Percentiles rank a stretch among this genome's conserved stretches.
phyloP scores from a whole-genome alignment of 768 basidiomycete genomes.

The Coprinopsis sp. region DNA sequence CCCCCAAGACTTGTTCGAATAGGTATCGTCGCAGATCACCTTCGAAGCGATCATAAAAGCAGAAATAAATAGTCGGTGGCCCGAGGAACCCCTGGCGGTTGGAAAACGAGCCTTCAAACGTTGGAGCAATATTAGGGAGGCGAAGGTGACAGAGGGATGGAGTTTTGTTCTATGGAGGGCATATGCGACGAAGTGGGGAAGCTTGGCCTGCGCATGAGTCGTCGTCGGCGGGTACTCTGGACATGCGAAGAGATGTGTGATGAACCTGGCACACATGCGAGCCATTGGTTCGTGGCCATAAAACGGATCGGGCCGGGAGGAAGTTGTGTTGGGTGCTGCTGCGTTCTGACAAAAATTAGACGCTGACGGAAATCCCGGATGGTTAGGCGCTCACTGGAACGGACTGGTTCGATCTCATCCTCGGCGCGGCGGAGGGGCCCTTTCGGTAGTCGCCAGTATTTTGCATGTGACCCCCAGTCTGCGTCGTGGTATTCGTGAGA shows the following conservation, averaged over 20 bases:
- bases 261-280: constrained; percentile 69
- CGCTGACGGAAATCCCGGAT: constrained; percentile 1
- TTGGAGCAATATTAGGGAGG: constrained; percentile 64
- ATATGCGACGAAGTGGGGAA: constrained; percentile 83
- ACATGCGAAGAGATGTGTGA: constrained; percentile 81
- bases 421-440: constrained; percentile 2
- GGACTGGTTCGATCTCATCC: neutral
- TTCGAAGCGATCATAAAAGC: constrained; percentile 92
- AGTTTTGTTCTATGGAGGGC: constrained; percentile 81
- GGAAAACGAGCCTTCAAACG: constrained; percentile 90
- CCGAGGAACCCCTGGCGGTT: constrained; percentile 83
- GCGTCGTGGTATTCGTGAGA: neutral
- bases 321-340: constrained; percentile 18
- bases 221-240: constrained; percentile 70
- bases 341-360: constrained; percentile 9
- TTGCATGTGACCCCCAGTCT: neutral
- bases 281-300: constrained; percentile 78
- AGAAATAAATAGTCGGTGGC: constrained; percentile 86
- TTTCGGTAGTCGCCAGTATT: neutral
- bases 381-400: constrained; percentile 6
- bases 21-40: constrained; percentile 92
- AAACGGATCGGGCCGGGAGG: constrained; percentile 45
- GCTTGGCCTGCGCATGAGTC: constrained; percentile 51
- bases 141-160: constrained; percentile 64
- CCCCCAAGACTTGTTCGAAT: constrained; percentile 90